phyloP scores from a whole-genome alignment of 345 rosid species.

The Gossypium thurberi region DNA sequence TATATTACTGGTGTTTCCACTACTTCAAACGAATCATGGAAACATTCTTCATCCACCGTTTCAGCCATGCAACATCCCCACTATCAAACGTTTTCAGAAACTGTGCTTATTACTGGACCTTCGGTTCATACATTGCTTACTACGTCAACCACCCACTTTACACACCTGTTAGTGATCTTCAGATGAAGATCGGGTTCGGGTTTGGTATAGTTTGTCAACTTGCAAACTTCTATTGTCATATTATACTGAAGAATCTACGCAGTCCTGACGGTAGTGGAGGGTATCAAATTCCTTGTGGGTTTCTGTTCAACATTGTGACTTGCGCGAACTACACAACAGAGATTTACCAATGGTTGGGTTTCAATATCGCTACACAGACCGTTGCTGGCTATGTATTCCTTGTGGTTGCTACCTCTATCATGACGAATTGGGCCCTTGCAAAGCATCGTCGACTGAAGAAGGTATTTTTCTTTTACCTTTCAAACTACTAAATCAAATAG shows the following conservation, averaged over 20 bases:
- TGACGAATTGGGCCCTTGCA: slow-evolving; percentile 98
- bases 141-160: slow-evolving; percentile 90
- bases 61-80: slow-evolving; percentile 96
- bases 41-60: slow-evolving; percentile 84
- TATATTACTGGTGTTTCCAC: slow-evolving; percentile 95
- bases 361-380: slow-evolving; percentile 94
- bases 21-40: slow-evolving; percentile 93
- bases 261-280: slow-evolving; percentile 64
- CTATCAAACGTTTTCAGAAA: slow-evolving; percentile 85
- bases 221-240: slow-evolving; percentile 84
- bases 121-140: slow-evolving; percentile 84
- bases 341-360: slow-evolving; percentile 96
- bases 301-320: slow-evolving; percentile 89
- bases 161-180: slow-evolving; percentile 83
- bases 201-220: slow-evolving; percentile 76
- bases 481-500: not conserved
- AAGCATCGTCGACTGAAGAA: slow-evolving; percentile 88
- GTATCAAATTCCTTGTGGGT: slow-evolving; percentile 87
- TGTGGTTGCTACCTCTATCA: slow-evolving; percentile 68
- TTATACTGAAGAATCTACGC: slow-evolving; percentile 75
- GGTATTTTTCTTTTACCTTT: slow-evolving; percentile 33
- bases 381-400: slow-evolving; percentile 81
- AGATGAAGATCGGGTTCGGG: slow-evolving; percentile 92
- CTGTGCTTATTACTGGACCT: slow-evolving; percentile 92
- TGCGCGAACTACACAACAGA: slow-evolving; percentile 98